Base-by-base conservation (phyloP, 116 monocot species). In the Posidonia oceanica region DNA sequence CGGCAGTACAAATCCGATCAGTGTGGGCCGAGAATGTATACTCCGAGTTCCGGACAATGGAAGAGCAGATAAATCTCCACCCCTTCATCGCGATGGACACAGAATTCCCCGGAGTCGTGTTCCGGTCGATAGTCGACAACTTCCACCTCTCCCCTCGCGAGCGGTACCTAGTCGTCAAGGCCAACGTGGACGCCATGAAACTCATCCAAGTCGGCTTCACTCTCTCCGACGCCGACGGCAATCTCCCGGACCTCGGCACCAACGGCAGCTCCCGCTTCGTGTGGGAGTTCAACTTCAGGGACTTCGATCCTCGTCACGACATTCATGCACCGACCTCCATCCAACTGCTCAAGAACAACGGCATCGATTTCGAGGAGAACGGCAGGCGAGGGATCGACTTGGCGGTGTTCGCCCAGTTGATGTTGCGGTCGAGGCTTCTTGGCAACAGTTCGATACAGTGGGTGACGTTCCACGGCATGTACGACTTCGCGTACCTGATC, bases 391-490 rank as follows among this genome's bases (percentile, higher is more conserved):
- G 61, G n/a, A 36, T 62, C 36, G 39, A 63, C 14, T 36, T 15
- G 1, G 23, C 22, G 15, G 23, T 13, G 15, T 87, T 94, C 70
- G 85, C 83, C 5, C 66, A 73, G 62, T 72, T 87, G 39, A 62
- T 90, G 69, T 72, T 80, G 78, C 64, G 80, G 5, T 90, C 90
- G 1, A 88, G 85, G 6, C 74, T 94, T 62, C 23, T 85, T n/a
- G 78, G 83, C 72, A 81, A 81, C 68, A 83, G 73, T 10, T 75
- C 69, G 8, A 79, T 87, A 0, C 80, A 64, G 40, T 94, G 94
- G 94, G 80, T 90, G 41, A 85, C 87, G 17, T 94, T 94, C 72
- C 87, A 87, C 82, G 81, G 90, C 44, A 83, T 83, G 10, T 94
- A 90, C 61, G 90, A 90, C 70, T 87, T 90, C 63, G 86, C 58